These are phyloP conservation scores for Theobroma grandiflorum DNA, from an alignment of 441 rosid genomes.

Conservation along the genomic window DNA sequence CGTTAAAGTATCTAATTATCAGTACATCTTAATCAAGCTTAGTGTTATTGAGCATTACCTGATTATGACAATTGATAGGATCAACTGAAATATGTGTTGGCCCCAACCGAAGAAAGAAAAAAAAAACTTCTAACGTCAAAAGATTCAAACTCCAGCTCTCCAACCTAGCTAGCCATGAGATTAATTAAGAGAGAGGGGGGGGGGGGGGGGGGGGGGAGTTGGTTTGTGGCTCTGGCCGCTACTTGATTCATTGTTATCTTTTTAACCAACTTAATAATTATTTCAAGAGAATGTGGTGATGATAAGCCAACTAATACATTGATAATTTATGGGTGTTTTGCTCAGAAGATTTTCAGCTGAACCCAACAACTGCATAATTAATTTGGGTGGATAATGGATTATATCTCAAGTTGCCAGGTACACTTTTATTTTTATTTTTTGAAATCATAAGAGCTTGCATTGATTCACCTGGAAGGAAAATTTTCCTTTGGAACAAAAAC, in stretches of 20 bases:
- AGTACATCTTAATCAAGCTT: slow-evolving; percentile 17
- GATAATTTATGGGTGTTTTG: not conserved
- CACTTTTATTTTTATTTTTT: too few relatives aligned
- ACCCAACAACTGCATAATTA: not conserved
- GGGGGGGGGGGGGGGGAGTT: too few relatives aligned
- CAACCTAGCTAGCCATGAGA: not conserved
- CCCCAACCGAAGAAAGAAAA: not conserved
- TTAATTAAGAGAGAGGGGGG: too few relatives aligned
- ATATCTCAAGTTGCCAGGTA: not conserved
- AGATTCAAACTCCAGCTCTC: not conserved
- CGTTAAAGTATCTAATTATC: slow-evolving; percentile 11
- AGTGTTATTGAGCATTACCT: not conserved
- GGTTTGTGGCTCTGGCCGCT: not conserved
- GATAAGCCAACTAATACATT: slow-evolving; percentile 4
- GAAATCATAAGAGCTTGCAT: too few relatives aligned
- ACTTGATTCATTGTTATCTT: not conserved
- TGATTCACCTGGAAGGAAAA: too few relatives aligned
- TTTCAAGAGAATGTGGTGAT: not conserved
- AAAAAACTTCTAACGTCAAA: not conserved
- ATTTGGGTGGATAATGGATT: not conserved
- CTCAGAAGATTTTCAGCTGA: not conserved
- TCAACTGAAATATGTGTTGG: slow-evolving; percentile 3
- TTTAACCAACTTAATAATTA: not conserved
- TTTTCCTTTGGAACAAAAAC: too few relatives aligned
- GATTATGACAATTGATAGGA: slow-evolving; percentile 12